Conservation (phyloP, 352 stramenopile species). For the Phytophthora melonis region DNA sequence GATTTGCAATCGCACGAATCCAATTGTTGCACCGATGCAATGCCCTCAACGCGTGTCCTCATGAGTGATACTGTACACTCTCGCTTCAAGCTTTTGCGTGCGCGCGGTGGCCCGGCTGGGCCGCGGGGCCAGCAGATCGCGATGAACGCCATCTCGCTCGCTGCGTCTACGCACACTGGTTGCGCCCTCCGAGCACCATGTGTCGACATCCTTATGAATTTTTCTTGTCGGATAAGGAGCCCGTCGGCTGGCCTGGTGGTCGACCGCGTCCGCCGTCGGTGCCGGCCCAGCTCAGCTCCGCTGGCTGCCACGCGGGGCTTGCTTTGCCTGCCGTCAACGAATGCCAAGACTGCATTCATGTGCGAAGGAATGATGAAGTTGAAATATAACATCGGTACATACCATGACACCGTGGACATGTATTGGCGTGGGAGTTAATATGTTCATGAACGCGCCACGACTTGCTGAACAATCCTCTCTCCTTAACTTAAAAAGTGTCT, state of each 20-base stretch:
- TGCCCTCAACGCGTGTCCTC: conserved; percentile 1
- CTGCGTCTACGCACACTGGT: conserved; percentile 5
- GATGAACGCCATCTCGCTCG: conserved; percentile 17
- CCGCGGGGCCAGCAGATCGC: background rate
- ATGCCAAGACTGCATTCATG: no score
- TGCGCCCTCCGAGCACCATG: conserved; percentile 20
- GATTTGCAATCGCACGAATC: conserved; percentile 24
- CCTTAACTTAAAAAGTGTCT: conserved; percentile 39
- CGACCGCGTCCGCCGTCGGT: background rate
- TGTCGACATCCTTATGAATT: conserved; percentile 39
- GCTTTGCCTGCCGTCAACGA: background rate
- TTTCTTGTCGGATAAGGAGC: conserved; percentile 33
- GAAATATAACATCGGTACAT: background rate
- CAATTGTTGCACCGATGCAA: no score
- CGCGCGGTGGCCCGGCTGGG: background rate
- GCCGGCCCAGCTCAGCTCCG: background rate
- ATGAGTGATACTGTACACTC: conserved; percentile 24
- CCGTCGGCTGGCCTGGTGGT: background rate
- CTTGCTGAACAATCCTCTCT: conserved; percentile 35
- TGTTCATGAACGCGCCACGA: conserved; percentile 22
- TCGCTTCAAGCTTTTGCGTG: conserved; percentile 10
- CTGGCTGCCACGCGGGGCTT: background rate
- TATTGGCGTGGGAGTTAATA: conserved; percentile 26
- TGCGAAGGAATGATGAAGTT: no score
- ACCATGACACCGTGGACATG: conserved; percentile 14